Conservation (phyloP, 441 rosid species). For the Jatropha podagrica region DNA sequence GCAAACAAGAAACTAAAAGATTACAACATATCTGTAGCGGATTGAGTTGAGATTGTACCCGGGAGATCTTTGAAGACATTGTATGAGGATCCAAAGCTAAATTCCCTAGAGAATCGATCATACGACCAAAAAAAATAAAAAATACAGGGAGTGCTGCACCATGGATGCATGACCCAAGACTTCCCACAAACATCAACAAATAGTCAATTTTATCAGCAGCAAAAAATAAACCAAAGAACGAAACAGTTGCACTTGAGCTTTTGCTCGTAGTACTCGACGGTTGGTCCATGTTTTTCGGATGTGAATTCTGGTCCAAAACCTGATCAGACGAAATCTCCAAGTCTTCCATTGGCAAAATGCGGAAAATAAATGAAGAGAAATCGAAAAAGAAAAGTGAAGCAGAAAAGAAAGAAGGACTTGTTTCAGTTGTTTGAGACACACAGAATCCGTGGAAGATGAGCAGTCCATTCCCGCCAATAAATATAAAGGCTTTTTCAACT, state of each 20-base stretch:
- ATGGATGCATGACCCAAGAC: constrained; percentile 55
- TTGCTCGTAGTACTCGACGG: constrained; percentile 21
- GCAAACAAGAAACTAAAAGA: background rate
- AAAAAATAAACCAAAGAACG: constrained; percentile 61
- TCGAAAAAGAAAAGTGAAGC: background rate
- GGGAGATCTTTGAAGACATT: constrained; percentile 54
- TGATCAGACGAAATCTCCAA: constrained; percentile 22
- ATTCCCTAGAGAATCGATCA: constrained; percentile 75
- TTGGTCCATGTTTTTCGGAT: constrained; percentile 16
- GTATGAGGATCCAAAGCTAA: constrained; percentile 49
- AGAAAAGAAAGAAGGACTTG: background rate
- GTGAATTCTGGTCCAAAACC: background rate
- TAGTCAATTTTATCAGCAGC: constrained; percentile 63
- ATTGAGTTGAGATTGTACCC: constrained; percentile 37
- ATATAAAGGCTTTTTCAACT: constrained; percentile 26
- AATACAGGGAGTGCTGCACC: constrained; percentile 73
- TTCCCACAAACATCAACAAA: constrained; percentile 58
- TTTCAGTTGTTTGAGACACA: constrained; percentile 7
- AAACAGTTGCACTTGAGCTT: constrained; percentile 31
- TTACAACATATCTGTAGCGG: background rate
- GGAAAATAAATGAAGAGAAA: background rate
- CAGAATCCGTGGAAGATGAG: constrained; percentile 21
- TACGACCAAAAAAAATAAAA: constrained; percentile 58
- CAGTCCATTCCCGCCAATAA: constrained; percentile 29
- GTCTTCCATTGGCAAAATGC: constrained; percentile 31